Evolutionary conservation across 208 protist species (phyloP).

Genomic region (Porcisia hertigi): DNA sequence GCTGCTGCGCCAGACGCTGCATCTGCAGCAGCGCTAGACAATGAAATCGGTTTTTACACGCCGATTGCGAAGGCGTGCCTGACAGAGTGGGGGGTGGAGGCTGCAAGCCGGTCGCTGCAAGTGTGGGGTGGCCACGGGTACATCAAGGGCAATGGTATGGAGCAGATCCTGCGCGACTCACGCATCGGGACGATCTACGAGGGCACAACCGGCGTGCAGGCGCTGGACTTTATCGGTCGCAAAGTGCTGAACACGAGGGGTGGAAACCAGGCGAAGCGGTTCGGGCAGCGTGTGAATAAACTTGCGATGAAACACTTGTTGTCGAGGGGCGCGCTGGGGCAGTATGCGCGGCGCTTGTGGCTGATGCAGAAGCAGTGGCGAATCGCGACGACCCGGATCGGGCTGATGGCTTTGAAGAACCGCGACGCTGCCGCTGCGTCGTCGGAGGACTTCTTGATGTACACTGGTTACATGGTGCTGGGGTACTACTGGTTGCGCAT

Average conservation of each 20-base stretch:
- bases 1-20: constrained; percentile 23
- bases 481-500: constrained; percentile 89
- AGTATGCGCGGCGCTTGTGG: constrained; percentile 47
- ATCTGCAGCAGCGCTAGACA: constrained; percentile 40
- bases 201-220: constrained; percentile 86
- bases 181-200: constrained; percentile 80
- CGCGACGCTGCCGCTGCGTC: constrained; percentile 44
- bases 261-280: constrained; percentile 43
- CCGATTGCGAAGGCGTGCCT: constrained; percentile 86
- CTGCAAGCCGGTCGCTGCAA: constrained; percentile 58
- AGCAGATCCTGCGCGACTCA: constrained; percentile 78
- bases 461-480: constrained; percentile 77
- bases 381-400: constrained; percentile 53
- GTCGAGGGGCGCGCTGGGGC: constrained; percentile 38
- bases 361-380: constrained; percentile 72
- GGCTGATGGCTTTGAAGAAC: constrained; percentile 43
- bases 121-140: constrained; percentile 82
- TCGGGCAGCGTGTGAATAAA: constrained; percentile 44
- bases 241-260: constrained; percentile 74
- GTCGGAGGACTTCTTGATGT: constrained; percentile 83
- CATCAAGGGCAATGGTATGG: constrained; percentile 84
- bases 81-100: constrained; percentile 81
- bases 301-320: constrained; percentile 40
- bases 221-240: constrained; percentile 84
- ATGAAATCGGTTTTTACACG: constrained; percentile 86